Evolutionary conservation across 306 rosid species (phyloP).

Genomic region (Dryas octopetala): DNA sequence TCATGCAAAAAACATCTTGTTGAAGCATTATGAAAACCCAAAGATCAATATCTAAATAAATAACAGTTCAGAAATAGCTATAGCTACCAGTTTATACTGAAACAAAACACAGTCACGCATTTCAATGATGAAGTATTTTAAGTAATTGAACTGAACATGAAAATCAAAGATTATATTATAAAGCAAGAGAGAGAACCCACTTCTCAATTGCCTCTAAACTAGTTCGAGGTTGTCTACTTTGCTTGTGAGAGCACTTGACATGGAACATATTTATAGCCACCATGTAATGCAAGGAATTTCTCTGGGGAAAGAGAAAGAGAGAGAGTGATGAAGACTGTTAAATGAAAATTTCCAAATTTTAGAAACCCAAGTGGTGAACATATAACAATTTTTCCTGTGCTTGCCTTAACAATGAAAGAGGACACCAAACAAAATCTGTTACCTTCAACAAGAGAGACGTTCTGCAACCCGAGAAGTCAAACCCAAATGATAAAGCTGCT

Average conservation of each 20-base stretch:
- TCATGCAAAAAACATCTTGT: neutral
- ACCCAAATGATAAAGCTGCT: slow-evolving; percentile 16
- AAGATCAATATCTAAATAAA: neutral
- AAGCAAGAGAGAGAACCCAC: slow-evolving; percentile 36
- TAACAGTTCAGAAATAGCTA: neutral
- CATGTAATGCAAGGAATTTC: slow-evolving; percentile 3
- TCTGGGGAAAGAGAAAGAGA: slow-evolving; percentile 13
- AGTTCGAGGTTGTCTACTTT: slow-evolving; percentile 22
- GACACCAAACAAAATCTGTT: slow-evolving; percentile 16
- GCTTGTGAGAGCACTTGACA: slow-evolving; percentile 36
- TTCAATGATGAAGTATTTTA: neutral
- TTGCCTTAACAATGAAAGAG: slow-evolving; percentile 24
- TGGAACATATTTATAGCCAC: neutral
- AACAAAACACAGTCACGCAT: neutral
- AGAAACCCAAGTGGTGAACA: neutral
- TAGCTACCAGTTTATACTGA: neutral
- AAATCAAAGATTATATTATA: neutral
- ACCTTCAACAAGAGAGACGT: slow-evolving; percentile 29
- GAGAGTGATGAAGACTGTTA: neutral
- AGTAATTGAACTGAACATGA: neutral
- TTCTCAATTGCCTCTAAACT: slow-evolving; percentile 41
- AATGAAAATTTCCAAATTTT: neutral
- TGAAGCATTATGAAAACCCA: slow-evolving; percentile 5
- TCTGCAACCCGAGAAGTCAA: slow-evolving; percentile 17
- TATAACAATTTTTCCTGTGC: slow-evolving; percentile 2